A percentile compares a stretch with the other conserved stretches of the same genome.
Conservation (phyloP, 192 early-diverging fungal species). For the Anaeromyces robustus region DNA sequence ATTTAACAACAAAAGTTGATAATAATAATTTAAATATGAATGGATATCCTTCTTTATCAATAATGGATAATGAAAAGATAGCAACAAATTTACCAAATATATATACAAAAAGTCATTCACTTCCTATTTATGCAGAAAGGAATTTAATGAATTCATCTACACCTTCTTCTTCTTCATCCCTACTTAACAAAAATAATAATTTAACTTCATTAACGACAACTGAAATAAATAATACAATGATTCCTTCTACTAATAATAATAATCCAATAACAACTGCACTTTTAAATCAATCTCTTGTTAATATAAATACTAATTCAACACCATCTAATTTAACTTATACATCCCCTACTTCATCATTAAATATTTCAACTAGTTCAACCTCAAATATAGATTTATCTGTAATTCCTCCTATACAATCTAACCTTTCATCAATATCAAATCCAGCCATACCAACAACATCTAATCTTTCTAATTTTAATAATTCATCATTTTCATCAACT, state of each 20-base stretch:
- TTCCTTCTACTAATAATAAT: background rate
- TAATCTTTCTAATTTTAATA: background rate
- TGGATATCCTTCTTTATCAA: background rate
- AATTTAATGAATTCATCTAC: too few relatives aligned
- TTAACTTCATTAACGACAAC: too few relatives aligned
- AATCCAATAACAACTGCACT: background rate
- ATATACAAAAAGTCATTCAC: background rate
- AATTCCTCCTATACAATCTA: too few relatives aligned
- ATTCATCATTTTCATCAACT: background rate
- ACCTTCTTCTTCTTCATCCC: too few relatives aligned
- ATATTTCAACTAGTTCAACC: too few relatives aligned
- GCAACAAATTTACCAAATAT: background rate
- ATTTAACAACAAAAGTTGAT: background rate
- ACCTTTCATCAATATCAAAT: too few relatives aligned
- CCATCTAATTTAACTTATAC: too few relatives aligned
- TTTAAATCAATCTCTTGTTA: background rate
- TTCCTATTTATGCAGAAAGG: background rate
- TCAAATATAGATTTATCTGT: too few relatives aligned
- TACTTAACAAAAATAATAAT: too few relatives aligned
- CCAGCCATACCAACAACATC: background rate
- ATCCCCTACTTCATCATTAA: too few relatives aligned
- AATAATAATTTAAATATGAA: background rate
- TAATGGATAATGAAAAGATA: background rate
- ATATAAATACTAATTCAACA: background rate
- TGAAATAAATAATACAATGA: background rate